These are phyloP conservation scores for Calendula officinalis DNA, from an alignment of 129 eudicot genomes.

Conservation along the genomic window DNA sequence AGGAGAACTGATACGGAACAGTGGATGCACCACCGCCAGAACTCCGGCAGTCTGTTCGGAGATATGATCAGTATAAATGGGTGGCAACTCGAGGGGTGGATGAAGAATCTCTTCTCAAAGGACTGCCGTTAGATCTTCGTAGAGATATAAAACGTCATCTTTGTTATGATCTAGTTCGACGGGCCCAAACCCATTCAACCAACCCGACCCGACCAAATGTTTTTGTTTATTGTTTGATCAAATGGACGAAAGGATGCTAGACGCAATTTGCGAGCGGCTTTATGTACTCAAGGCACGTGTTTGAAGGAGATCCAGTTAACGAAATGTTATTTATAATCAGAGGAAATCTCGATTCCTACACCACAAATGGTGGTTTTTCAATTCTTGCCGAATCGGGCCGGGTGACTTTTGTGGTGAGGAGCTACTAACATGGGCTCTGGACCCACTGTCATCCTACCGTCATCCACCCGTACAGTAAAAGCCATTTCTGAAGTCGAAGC, in stretches of 20 bases:
- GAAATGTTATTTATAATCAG: slow-evolving; percentile 56
- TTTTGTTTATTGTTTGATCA: slow-evolving; percentile 40
- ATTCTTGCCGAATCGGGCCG: slow-evolving; percentile 40
- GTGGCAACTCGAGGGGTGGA: slow-evolving; percentile 79
- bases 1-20: slow-evolving; percentile 80
- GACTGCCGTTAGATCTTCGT: slow-evolving; percentile 73
- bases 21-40: slow-evolving; percentile 94
- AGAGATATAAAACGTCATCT: slow-evolving; percentile 79
- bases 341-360: slow-evolving; percentile 46
- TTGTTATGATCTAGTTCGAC: slow-evolving; percentile 69
- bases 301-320: slow-evolving; percentile 61
- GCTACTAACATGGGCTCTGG: no score
- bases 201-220: neutral
- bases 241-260: slow-evolving; percentile 62
- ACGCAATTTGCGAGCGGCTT: slow-evolving; percentile 55
- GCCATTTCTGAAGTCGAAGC: slow-evolving; percentile 54
- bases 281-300: slow-evolving; percentile 46
- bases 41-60: slow-evolving; percentile 58
- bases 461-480: slow-evolving; percentile 49
- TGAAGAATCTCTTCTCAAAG: slow-evolving; percentile 64
- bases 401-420: neutral
- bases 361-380: slow-evolving; percentile 59
- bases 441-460: slow-evolving; percentile 30
- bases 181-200: slow-evolving; percentile 20
- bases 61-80: slow-evolving; percentile 84